Percentiles rank a stretch among this genome's conserved stretches.
phyloP scores from a whole-genome alignment of 1,284 basidiomycete species.

The Cryptococcus maquisensis region DNA sequence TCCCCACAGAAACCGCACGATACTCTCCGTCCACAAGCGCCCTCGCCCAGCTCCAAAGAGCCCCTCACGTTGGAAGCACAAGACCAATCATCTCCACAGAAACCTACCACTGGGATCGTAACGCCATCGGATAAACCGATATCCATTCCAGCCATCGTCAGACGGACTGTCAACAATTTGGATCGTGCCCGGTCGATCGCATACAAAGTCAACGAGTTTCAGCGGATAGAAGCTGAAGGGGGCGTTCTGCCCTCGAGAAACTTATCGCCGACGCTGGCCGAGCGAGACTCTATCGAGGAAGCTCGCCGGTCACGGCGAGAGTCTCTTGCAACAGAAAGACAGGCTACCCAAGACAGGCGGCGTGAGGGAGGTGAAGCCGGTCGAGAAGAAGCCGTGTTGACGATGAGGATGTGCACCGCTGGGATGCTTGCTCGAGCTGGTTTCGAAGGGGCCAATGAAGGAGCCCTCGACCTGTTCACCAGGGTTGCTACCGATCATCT shows the following conservation, averaged over 20 bases:
- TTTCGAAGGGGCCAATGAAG: conserved; percentile 72
- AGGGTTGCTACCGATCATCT: conserved; percentile 77
- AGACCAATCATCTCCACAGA: not conserved
- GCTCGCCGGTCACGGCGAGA: conserved; percentile 22
- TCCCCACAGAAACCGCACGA: no score
- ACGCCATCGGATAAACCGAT: conserved; percentile 22
- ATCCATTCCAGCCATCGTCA: conserved; percentile 29
- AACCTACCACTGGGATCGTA: no score
- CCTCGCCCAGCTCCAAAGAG: not conserved
- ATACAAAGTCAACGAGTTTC: conserved; percentile 37
- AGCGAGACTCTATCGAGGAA: conserved; percentile 11
- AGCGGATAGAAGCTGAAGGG: conserved; percentile 37
- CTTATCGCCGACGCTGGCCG: conserved; percentile 18
- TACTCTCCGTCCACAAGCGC: not conserved
- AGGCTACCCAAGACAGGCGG: conserved; percentile 14
- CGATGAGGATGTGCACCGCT: conserved; percentile 44
- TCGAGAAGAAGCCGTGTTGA: conserved; percentile 35
- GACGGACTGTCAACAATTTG: conserved; percentile 34
- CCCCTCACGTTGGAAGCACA: not conserved
- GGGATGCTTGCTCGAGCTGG: conserved; percentile 80
- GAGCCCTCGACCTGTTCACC: conserved; percentile 73
- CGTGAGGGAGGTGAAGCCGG: conserved; percentile 39
- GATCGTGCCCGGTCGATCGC: conserved; percentile 25
- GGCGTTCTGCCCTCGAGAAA: conserved; percentile 24
- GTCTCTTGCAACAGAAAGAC: not conserved